Percentiles rank a stretch among this genome's conserved stretches.
Evolutionary conservation across 768 basidiomycete species (phyloP).

Genomic region (Clathrus columnatus): DNA sequence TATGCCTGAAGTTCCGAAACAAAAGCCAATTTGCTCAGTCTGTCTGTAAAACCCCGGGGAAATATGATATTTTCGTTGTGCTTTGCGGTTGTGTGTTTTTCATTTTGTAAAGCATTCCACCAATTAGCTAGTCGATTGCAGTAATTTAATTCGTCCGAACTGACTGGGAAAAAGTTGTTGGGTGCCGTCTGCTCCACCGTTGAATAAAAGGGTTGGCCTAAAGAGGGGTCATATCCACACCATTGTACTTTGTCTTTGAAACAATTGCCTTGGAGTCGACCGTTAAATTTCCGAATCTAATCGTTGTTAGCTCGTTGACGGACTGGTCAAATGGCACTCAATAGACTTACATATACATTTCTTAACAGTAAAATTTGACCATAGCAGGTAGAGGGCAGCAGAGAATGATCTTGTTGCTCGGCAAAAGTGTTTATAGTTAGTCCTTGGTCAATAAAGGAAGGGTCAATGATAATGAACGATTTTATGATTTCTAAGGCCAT

Average conservation of each 20-base stretch:
- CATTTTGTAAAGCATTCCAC: slow-evolving; percentile 7
- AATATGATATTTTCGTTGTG: not conserved
- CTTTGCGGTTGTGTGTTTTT: not conserved
- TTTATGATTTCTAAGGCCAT: not conserved
- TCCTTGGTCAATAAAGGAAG: not conserved
- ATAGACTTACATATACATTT: slow-evolving; percentile 1
- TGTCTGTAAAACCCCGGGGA: not conserved
- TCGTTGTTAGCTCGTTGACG: not conserved
- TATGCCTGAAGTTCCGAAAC: slow-evolving; percentile 2
- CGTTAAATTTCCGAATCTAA: slow-evolving; percentile 4
- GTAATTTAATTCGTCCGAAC: slow-evolving; percentile 5
- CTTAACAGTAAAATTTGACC: slow-evolving; percentile 9
- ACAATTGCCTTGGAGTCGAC: slow-evolving; percentile 1
- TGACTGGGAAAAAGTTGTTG: not conserved
- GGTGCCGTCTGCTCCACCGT: not conserved
- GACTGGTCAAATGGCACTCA: not conserved
- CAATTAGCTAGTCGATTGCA: slow-evolving; percentile 8
- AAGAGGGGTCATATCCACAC: slow-evolving; percentile 8
- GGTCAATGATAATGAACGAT: slow-evolving; percentile 5
- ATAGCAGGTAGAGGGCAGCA: slow-evolving; percentile 1
- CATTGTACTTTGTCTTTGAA: slow-evolving; percentile 11
- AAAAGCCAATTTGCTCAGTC: not conserved
- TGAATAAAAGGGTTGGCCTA: slow-evolving; percentile 10
- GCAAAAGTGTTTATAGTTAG: slow-evolving; percentile 1
- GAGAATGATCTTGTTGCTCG: not conserved